phyloP scores from a whole-genome alignment of 352 stramenopile species.

The Phytopythium oedochilum region DNA sequence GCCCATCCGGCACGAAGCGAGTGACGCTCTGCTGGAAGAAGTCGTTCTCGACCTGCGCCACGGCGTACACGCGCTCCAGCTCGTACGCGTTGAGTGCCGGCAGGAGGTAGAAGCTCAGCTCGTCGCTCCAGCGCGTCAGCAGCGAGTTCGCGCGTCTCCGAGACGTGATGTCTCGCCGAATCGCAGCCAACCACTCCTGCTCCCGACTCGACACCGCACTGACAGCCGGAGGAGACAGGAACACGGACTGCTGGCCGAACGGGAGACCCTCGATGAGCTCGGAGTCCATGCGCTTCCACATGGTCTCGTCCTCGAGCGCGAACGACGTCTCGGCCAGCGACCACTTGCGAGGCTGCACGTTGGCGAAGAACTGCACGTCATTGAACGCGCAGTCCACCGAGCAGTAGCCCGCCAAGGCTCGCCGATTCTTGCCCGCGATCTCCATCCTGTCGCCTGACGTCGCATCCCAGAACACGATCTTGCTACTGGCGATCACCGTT shows the following conservation, averaged over 20 bases:
- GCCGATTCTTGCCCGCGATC: conserved; percentile 15
- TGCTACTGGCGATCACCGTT: conserved; percentile 4
- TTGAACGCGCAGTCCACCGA: conserved; percentile 85
- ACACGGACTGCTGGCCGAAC: conserved; percentile 17
- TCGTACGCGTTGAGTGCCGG: conserved; percentile 88
- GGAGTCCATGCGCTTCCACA: conserved; percentile 61
- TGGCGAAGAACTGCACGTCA: conserved; percentile 65
- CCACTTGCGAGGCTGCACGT: conserved; percentile 53
- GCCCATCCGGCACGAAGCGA: conserved; percentile 64
- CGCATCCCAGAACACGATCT: conserved; percentile 69
- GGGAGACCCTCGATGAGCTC: conserved; percentile 41
- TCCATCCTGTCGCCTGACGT: conserved; percentile 50
- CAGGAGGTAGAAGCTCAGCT: conserved; percentile 73
- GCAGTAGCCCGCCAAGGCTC: conserved; percentile 33
- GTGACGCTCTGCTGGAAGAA: conserved; percentile 85
- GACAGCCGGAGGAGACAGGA: conserved; percentile 27
- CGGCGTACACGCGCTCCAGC: conserved; percentile 63
- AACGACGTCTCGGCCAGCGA: conserved; percentile 42
- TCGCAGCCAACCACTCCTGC: conserved; percentile 31
- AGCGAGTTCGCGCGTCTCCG: conserved; percentile 40
- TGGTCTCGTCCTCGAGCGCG: conserved; percentile 49
- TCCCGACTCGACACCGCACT: conserved; percentile 29
- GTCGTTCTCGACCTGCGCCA: conserved; percentile 63
- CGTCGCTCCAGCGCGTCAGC: conserved; percentile 67
- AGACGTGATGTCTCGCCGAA: conserved; percentile 38